Evolutionary conservation across 176 grass and related monocot species (phyloP).

Genomic region (Saccharum officinarum): DNA sequence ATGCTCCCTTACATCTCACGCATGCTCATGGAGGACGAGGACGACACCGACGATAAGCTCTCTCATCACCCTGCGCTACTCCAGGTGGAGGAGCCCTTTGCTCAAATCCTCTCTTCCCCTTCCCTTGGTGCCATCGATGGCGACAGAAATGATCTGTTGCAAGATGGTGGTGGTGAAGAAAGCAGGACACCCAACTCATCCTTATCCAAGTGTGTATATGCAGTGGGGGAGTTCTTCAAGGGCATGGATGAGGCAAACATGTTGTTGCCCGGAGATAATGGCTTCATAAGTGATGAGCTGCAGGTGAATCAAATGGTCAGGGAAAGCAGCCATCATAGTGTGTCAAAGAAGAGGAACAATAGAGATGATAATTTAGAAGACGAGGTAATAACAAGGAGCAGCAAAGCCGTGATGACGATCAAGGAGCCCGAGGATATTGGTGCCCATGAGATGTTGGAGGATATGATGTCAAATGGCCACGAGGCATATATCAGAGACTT

Average conservation of each 20-base stretch:
- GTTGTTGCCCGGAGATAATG: slow-evolving; percentile 30
- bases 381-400: slow-evolving; percentile 36
- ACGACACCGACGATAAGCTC: slow-evolving; percentile 37
- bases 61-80: slow-evolving; percentile 40
- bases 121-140: not conserved
- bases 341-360: slow-evolving; percentile 29
- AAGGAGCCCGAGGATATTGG: slow-evolving; percentile 21
- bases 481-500: not conserved
- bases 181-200: not conserved
- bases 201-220: slow-evolving; percentile 18
- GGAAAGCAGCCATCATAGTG: not conserved
- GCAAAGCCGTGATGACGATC: slow-evolving; percentile 27
- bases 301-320: not conserved
- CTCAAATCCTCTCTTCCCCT: slow-evolving; percentile 28
- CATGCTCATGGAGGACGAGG: slow-evolving; percentile 61
- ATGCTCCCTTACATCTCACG: slow-evolving; percentile 23
- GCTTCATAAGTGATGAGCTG: slow-evolving; percentile 7
- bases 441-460: slow-evolving; percentile 44
- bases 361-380: slow-evolving; percentile 18
- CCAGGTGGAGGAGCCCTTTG: slow-evolving; percentile 36
- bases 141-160: not conserved
- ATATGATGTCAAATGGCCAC: slow-evolving; percentile 14
- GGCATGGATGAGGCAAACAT: slow-evolving; percentile 45
- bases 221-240: slow-evolving; percentile 25
- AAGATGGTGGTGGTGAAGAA: not conserved